Conservation (phyloP, 2,329 filamentous ascomycete species). For the Claviceps sp. region DNA sequence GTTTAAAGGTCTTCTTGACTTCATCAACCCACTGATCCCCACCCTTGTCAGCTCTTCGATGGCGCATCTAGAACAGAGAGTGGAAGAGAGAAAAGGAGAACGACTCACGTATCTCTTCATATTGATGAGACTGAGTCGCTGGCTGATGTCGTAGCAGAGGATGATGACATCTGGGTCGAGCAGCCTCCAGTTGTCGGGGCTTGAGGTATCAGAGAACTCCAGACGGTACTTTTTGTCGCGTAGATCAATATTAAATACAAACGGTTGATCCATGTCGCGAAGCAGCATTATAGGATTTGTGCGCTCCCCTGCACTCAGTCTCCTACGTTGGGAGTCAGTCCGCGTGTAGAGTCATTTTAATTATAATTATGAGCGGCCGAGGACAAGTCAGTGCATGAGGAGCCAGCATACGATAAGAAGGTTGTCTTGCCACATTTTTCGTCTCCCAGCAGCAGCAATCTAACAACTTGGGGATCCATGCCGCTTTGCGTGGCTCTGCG, state of each 20-base stretch:
- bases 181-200: slow-evolving; percentile 45
- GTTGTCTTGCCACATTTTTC: slow-evolving; percentile 46
- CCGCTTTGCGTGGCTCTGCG: not conserved
- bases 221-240: slow-evolving; percentile 31
- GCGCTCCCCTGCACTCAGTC: slow-evolving; percentile 35
- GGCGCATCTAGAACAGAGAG: slow-evolving; percentile 1
- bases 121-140: slow-evolving; percentile 43
- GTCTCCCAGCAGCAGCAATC: slow-evolving; percentile 46
- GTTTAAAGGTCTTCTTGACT: slow-evolving; percentile 33
- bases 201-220: slow-evolving; percentile 47
- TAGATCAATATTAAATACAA: slow-evolving; percentile 39
- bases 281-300: slow-evolving; percentile 33
- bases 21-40: slow-evolving; percentile 43
- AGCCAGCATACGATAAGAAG: slow-evolving; percentile 41
- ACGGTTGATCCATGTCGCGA: slow-evolving; percentile 47
- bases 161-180: slow-evolving; percentile 44
- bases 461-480: slow-evolving; percentile 37
- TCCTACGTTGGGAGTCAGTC: slow-evolving; percentile 21
- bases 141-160: slow-evolving; percentile 49
- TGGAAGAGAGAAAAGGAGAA: not conserved
- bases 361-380: not conserved
- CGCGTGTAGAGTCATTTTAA: not conserved
- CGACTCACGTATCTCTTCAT: slow-evolving; percentile 39
- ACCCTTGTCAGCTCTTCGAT: not conserved
- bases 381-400: slow-evolving; percentile 1